Base-by-base conservation (phyloP, 2,329 filamentous ascomycete genomes). In the Penicillium occitanis region DNA sequence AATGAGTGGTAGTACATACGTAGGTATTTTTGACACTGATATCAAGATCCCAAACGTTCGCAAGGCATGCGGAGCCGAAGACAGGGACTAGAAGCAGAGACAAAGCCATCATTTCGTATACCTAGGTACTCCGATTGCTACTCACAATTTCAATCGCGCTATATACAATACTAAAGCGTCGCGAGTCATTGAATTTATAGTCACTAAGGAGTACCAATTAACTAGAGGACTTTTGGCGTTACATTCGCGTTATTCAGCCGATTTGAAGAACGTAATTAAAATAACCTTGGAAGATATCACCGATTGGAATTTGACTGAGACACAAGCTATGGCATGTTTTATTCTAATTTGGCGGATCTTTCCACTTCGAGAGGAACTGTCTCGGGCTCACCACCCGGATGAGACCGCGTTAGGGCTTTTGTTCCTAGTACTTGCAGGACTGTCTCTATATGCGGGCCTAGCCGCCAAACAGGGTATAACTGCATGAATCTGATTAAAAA, bases 21-120 rank as follows among this genome's bases (percentile, higher is more conserved):
- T 58, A 58, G 30, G 8, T 37, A 58, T 58, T 40, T n/a, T 19
- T 30, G 30, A 53, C 8, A 30, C 13, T 53, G 33, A 58, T 58
- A 40, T 58, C 53, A 40, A 58, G 13, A 40, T 58, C 30, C 53
- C 53, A 58, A 30, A 58, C 53, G 30, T 19, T 25, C 19, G 53
- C 53, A 58, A 58, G 53, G 53, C 53, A 58, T 58, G 53, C 53
- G 13, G 53, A 58, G n/a, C 30, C 30, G 19, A 58, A 17, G n/a
- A 40, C 2, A 22, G 30, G 30, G 28, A 22, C n/a, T 40, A 58
- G 35, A n/a, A 58, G 53, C 30, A 58, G 30, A 40, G 53, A 58
- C 53, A 30, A 58, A 58, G n/a, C n/a, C 17, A 5, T 4, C 53
- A 58, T 58, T 37, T 35, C 7, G 51, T 57, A 28, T 35, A 33